These are phyloP conservation scores for Epichloe elymi DNA, from an alignment of 2,329 filamentous ascomycete species.

Conservation along the genomic window DNA sequence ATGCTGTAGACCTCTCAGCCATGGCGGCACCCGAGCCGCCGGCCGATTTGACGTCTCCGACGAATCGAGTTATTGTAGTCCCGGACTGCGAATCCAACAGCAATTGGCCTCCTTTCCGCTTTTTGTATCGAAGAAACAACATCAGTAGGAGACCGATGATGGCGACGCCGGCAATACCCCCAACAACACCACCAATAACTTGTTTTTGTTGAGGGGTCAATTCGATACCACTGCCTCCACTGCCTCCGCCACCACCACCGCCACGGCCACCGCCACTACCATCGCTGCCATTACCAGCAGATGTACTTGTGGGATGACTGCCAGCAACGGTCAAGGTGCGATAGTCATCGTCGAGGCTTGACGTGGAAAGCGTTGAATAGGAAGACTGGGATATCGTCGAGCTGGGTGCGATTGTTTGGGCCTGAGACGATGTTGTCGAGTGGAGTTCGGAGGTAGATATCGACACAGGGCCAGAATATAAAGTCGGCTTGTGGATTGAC, in stretches of 20 bases:
- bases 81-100: slow-evolving; percentile 27
- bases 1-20: slow-evolving; percentile 29
- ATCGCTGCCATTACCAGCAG: not conserved
- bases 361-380: not conserved
- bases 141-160: slow-evolving; percentile 41
- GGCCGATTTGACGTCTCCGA: slow-evolving; percentile 9
- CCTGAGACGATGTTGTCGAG: not conserved
- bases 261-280: not conserved
- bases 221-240: slow-evolving; percentile 8
- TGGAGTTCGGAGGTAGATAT: not conserved
- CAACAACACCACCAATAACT: slow-evolving; percentile 44
- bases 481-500: slow-evolving; percentile 1
- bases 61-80: slow-evolving; percentile 7
- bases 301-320: not conserved
- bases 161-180: slow-evolving; percentile 44
- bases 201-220: slow-evolving; percentile 22
- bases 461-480: not conserved
- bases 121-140: slow-evolving; percentile 42
- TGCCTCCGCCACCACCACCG: not conserved
- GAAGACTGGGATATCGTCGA: not conserved
- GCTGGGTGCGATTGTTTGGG: not conserved
- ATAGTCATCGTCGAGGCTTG: not conserved
- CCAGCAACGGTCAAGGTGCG: not conserved
- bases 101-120: slow-evolving; percentile 30
- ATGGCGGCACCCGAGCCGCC: slow-evolving; percentile 23